Conservation (phyloP, 345 rosid species). For the Camelina laxa region DNA sequence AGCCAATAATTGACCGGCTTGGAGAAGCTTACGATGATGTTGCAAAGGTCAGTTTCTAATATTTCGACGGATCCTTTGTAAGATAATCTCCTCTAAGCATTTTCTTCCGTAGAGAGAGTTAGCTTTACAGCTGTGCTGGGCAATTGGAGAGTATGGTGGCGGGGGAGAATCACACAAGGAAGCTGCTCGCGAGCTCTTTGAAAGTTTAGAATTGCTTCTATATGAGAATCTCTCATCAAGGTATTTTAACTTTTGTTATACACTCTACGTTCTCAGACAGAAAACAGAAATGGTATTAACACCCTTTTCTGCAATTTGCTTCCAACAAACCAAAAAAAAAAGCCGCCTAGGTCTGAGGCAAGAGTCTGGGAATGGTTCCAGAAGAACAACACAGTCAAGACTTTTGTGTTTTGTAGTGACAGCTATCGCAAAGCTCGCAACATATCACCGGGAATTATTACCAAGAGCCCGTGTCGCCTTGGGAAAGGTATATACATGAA, state of each 20-base stretch:
- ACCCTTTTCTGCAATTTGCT: slow-evolving; percentile 24
- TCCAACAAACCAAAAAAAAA: slow-evolving; percentile 28
- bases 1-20: slow-evolving; percentile 88
- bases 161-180: slow-evolving; percentile 88
- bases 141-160: slow-evolving; percentile 96
- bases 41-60: slow-evolving; percentile 67
- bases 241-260: slow-evolving; percentile 43
- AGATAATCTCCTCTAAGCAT: slow-evolving; percentile 9
- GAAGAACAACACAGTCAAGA: slow-evolving; percentile 78
- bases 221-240: slow-evolving; percentile 93
- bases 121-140: slow-evolving; percentile 97
- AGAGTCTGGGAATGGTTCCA: slow-evolving; percentile 56
- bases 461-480: slow-evolving; percentile 97
- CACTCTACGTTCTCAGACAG: slow-evolving; percentile 3
- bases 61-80: slow-evolving; percentile 4
- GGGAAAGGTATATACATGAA: slow-evolving; percentile 64
- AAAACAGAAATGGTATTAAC: slow-evolving; percentile 13
- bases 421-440: slow-evolving; percentile 91
- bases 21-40: slow-evolving; percentile 95
- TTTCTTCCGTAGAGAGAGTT: slow-evolving; percentile 65
- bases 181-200: slow-evolving; percentile 96
- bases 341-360: slow-evolving; percentile 82
- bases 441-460: slow-evolving; percentile 75
- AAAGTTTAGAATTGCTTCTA: slow-evolving; percentile 86
- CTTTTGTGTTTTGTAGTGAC: slow-evolving; percentile 93